Evolutionary conservation across 2,329 filamentous ascomycete genomes (phyloP).

Genomic region (Calonectria honghensis): DNA sequence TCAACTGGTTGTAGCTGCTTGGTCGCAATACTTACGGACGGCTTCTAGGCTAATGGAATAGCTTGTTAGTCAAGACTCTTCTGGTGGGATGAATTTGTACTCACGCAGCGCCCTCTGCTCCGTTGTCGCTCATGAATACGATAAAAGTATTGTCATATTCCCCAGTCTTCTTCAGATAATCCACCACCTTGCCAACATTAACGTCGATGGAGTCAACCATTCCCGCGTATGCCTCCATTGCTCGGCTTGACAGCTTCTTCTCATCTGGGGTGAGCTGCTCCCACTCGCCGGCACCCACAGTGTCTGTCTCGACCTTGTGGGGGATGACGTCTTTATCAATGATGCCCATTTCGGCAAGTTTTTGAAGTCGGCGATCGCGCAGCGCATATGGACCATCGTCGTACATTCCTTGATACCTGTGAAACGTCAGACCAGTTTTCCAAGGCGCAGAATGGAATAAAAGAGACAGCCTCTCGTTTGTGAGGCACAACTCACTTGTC

Average conservation of each 20-base stretch:
- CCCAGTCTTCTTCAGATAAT: constrained; percentile 72
- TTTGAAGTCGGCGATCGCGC: constrained; percentile 69
- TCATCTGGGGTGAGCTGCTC: constrained; percentile 65
- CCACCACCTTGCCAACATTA: constrained; percentile 75
- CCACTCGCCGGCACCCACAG: constrained; percentile 66
- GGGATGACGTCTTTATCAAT: constrained; percentile 68
- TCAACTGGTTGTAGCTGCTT: no score
- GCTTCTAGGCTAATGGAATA: background rate
- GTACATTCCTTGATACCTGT: constrained; percentile 73
- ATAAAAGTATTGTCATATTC: constrained; percentile 79
- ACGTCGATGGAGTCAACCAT: constrained; percentile 78
- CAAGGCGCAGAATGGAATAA: no score
- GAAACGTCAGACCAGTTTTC: background rate
- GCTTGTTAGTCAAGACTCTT: background rate
- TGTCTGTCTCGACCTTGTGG: constrained; percentile 64
- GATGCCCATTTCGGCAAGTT: constrained; percentile 73
- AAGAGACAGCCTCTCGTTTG: no score
- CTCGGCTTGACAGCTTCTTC: constrained; percentile 66
- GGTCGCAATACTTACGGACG: constrained; percentile 1
- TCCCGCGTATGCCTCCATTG: constrained; percentile 78
- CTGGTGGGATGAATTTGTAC: background rate
- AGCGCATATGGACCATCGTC: constrained; percentile 75
- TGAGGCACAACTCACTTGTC: constrained; percentile 59
- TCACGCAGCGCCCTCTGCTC: constrained; percentile 73
- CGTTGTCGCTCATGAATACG: constrained; percentile 78